Percentiles rank a stretch among this genome's conserved stretches.
These are phyloP conservation scores for Blastobotrys elegans DNA, from an alignment of 1,139 yeast genomes.

Conservation along the genomic window DNA sequence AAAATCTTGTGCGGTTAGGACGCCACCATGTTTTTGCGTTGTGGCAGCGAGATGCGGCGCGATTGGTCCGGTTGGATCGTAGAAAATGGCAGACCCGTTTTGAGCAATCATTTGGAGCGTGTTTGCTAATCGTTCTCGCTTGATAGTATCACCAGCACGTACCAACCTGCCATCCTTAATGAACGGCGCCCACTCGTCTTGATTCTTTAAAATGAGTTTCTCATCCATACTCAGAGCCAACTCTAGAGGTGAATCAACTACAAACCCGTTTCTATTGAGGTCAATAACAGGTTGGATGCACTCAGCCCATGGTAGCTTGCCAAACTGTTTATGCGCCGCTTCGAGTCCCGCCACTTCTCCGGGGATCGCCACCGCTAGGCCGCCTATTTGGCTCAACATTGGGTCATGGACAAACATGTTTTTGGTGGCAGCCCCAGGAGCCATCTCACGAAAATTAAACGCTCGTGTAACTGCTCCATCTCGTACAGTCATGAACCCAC, in stretches of 20 bases:
- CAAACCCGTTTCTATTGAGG: slow-evolving; percentile 65
- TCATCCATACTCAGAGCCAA: slow-evolving; percentile 31
- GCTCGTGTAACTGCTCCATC: slow-evolving; percentile 46
- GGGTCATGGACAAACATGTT: slow-evolving; percentile 56
- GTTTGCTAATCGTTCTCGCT: slow-evolving; percentile 56
- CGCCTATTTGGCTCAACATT: slow-evolving; percentile 65
- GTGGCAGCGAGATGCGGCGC: slow-evolving; percentile 49
- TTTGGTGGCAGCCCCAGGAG: slow-evolving; percentile 59
- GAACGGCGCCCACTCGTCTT: slow-evolving; percentile 31
- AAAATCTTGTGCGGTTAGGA: slow-evolving; percentile 60
- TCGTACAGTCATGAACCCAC: slow-evolving; percentile 66
- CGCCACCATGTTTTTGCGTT: slow-evolving; percentile 52
- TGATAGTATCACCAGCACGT: slow-evolving; percentile 53
- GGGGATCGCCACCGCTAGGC: slow-evolving; percentile 79
- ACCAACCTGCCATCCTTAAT: slow-evolving; percentile 38
- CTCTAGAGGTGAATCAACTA: slow-evolving; percentile 47
- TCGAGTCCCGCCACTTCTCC: slow-evolving; percentile 85
- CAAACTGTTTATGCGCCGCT: slow-evolving; percentile 52
- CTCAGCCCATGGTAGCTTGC: slow-evolving; percentile 70
- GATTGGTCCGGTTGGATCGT: slow-evolving; percentile 77
- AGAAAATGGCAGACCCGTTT: slow-evolving; percentile 73
- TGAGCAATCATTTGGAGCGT: slow-evolving; percentile 64
- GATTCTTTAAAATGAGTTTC: slow-evolving; percentile 13
- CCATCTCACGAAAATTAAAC: slow-evolving; percentile 85
- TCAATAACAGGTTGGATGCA: slow-evolving; percentile 70